Evolutionary conservation across 2,329 filamentous ascomycete genomes (phyloP).

Genomic region (Metarhizium album): DNA sequence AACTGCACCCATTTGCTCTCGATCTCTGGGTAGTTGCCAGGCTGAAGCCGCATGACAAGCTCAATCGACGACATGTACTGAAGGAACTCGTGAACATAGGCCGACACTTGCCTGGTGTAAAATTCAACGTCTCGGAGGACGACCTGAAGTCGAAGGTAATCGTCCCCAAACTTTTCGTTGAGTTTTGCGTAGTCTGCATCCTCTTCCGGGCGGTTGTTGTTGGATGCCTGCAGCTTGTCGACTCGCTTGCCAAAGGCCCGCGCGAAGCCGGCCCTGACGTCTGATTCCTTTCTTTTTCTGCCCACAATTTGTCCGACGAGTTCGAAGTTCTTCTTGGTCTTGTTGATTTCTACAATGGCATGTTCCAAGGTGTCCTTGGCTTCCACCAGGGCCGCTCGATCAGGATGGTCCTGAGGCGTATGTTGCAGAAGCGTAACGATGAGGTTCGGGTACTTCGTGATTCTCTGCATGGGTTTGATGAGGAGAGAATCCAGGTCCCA

Average conservation of each 20-base stretch:
- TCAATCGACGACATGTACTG: conserved; percentile 76
- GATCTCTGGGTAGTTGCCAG: conserved; percentile 67
- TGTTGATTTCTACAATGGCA: conserved; percentile 80
- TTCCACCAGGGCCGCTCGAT: conserved; percentile 52
- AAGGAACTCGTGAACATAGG: conserved; percentile 72
- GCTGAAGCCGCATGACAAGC: conserved; percentile 61
- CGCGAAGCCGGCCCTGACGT: conserved; percentile 72
- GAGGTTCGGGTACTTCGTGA: conserved; percentile 86
- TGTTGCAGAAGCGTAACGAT: conserved; percentile 69
- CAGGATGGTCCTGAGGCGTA: conserved; percentile 75
- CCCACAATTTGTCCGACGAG: conserved; percentile 82
- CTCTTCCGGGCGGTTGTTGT: conserved; percentile 50
- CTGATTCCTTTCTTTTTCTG: conserved; percentile 78
- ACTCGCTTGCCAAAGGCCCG: conserved; percentile 85
- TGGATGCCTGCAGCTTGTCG: conserved; percentile 66
- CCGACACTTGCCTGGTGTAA: conserved; percentile 71
- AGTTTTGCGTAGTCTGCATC: conserved; percentile 73
- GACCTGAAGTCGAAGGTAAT: conserved; percentile 85
- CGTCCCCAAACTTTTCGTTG: conserved; percentile 80
- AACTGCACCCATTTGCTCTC: conserved; percentile 94
- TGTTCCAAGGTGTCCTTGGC: conserved; percentile 46
- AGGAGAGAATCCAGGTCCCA: conserved; percentile 96
- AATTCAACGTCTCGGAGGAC: conserved; percentile 89
- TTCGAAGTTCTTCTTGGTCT: conserved; percentile 89
- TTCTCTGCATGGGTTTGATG: conserved; percentile 91